Conservation (phyloP, 2,329 filamentous ascomycete species). For the Fusarium sp. region DNA sequence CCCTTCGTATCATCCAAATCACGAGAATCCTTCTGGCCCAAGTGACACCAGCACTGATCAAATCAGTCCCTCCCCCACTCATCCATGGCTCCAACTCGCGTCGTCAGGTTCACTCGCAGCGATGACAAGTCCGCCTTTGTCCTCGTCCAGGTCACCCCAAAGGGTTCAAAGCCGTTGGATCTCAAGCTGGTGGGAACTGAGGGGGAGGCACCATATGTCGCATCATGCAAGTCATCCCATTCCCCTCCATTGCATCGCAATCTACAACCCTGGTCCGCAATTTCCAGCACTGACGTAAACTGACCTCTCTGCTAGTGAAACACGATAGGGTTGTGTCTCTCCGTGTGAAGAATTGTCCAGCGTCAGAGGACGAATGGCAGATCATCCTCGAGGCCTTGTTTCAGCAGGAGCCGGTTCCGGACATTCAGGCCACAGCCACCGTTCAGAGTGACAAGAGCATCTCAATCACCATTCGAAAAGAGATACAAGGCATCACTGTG, state of each 20-base stretch:
- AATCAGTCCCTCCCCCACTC: background rate
- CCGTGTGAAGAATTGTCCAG: constrained; percentile 61
- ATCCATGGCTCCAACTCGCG: constrained; percentile 43
- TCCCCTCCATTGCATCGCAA: constrained; percentile 24
- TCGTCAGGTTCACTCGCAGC: constrained; percentile 67
- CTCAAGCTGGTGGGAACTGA: constrained; percentile 74
- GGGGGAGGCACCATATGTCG: constrained; percentile 65
- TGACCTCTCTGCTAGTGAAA: constrained; percentile 56
- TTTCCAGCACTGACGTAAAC: constrained; percentile 30
- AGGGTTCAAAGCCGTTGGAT: constrained; percentile 63
- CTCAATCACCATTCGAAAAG: constrained; percentile 69
- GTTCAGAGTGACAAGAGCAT: constrained; percentile 62
- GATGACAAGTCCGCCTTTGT: constrained; percentile 62
- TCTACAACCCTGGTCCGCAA: constrained; percentile 28
- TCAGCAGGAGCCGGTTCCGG: constrained; percentile 58
- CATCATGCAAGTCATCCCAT: constrained; percentile 60
- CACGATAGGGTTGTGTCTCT: constrained; percentile 63
- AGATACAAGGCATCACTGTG: constrained; percentile 73
- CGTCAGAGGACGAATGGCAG: constrained; percentile 71
- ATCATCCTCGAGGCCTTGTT: constrained; percentile 65
- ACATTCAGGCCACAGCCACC: constrained; percentile 67
- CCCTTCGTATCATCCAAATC: constrained; percentile 16
- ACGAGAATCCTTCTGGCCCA: constrained; percentile 10
- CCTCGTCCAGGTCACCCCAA: constrained; percentile 65
- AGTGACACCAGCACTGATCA: constrained; percentile 10